Evolutionary conservation across 2,329 filamentous ascomycete genomes (phyloP).

Genomic region (Metarhizium sp.): DNA sequence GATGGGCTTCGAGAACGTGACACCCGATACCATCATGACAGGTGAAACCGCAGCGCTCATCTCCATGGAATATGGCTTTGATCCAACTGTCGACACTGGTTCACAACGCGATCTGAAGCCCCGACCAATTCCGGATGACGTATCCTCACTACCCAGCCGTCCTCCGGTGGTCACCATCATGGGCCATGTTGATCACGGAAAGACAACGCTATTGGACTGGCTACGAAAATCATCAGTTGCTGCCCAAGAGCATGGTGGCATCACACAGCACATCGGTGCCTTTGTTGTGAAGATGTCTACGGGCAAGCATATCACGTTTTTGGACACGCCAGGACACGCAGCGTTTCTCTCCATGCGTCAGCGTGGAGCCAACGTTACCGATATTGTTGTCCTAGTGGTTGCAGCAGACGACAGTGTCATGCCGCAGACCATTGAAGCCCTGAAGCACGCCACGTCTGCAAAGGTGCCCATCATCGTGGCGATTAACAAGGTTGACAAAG

Average conservation of each 20-base stretch:
- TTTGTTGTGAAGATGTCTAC: constrained; percentile 84
- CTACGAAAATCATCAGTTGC: constrained; percentile 87
- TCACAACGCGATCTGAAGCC: constrained; percentile 62
- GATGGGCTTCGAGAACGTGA: constrained; percentile 82
- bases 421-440: constrained; percentile 90
- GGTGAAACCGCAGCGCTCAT: constrained; percentile 85
- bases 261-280: constrained; percentile 96
- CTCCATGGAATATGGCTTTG: constrained; percentile 85
- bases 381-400: constrained; percentile 92
- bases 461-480: constrained; percentile 95
- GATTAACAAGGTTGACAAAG: constrained; percentile 94
- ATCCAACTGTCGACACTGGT: constrained; percentile 64
- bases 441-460: constrained; percentile 82
- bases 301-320: constrained; percentile 87
- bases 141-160: constrained; percentile 56
- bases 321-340: constrained; percentile 93
- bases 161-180: constrained; percentile 98
- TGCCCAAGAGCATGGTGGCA: constrained; percentile 87
- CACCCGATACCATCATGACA: constrained; percentile 76
- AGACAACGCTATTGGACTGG: constrained; percentile 92
- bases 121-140: constrained; percentile 59
- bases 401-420: constrained; percentile 96
- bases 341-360: constrained; percentile 95
- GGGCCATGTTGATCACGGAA: constrained; percentile 98
- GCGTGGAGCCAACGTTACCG: constrained; percentile 88